These are phyloP conservation scores for Coffea canephora DNA, from an alignment of 257 asterid species.

Conservation along the genomic window DNA sequence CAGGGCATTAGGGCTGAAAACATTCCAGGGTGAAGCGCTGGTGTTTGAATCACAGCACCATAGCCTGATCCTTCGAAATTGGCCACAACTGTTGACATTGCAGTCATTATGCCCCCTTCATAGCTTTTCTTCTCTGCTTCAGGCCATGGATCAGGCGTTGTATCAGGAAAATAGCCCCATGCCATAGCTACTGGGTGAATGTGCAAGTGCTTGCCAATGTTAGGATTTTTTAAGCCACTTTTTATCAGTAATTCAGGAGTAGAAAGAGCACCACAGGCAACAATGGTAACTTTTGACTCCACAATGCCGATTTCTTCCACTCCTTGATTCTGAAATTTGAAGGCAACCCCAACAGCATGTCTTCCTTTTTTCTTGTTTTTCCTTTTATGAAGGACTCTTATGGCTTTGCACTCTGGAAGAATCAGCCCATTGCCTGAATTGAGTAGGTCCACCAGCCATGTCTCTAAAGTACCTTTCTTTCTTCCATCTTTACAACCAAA, in stretches of 20 bases:
- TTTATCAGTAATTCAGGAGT: constrained; percentile 59
- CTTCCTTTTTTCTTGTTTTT: constrained; percentile 12
- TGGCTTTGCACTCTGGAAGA: constrained; percentile 61
- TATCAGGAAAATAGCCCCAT: constrained; percentile 77
- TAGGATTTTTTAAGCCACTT: constrained; percentile 71
- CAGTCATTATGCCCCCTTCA: constrained; percentile 73
- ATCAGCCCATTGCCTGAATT: constrained; percentile 63
- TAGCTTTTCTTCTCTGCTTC: constrained; percentile 49
- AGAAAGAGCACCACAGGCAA: constrained; percentile 75
- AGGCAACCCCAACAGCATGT: constrained; percentile 54
- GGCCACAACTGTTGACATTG: constrained; percentile 57
- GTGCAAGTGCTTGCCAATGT: constrained; percentile 66
- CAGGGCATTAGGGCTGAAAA: constrained; percentile 67
- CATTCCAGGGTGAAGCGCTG: constrained; percentile 81
- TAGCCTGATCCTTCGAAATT: constrained; percentile 50
- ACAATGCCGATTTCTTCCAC: constrained; percentile 38
- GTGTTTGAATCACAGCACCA: constrained; percentile 70
- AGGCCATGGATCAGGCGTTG: constrained; percentile 47
- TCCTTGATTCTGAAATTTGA: constrained; percentile 39
- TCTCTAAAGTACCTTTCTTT: constrained; percentile 63
- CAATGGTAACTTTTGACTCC: constrained; percentile 54
- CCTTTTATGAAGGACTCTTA: constrained; percentile 34
- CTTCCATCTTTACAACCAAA: constrained; percentile 72
- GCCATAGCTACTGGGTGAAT: constrained; percentile 74
- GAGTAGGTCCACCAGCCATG: constrained; percentile 77